Evolutionary conservation across 768 basidiomycete species (phyloP).

Genomic region (Russula brevipes): DNA sequence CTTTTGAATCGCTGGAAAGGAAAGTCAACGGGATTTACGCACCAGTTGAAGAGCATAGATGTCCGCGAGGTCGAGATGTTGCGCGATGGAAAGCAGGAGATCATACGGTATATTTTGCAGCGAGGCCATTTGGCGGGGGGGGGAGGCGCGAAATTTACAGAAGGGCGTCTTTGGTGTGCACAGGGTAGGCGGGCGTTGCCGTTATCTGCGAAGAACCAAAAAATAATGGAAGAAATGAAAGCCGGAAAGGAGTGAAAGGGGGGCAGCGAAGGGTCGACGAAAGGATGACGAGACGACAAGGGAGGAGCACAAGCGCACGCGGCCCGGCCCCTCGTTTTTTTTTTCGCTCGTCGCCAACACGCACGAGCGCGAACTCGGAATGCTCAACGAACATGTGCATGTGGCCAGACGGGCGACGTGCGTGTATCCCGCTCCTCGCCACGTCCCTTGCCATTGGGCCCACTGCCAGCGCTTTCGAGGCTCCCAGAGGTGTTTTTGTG

Average conservation of each 20-base stretch:
- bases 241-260: neutral
- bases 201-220: neutral
- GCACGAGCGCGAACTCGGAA: too few species aligned
- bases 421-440: too few species aligned
- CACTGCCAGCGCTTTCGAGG: too few species aligned
- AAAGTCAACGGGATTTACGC: slow-evolving; percentile 30
- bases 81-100: slow-evolving; percentile 61
- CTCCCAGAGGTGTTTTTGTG: too few species aligned
- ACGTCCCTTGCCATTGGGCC: too few species aligned
- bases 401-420: too few species aligned
- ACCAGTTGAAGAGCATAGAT: slow-evolving; percentile 58
- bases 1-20: neutral
- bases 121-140: slow-evolving; percentile 18
- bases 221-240: neutral
- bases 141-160: neutral
- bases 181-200: neutral
- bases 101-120: slow-evolving; percentile 58
- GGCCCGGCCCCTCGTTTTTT: neutral
- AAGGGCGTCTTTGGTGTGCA: neutral
- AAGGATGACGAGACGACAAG: slow-evolving; percentile 3
- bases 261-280: neutral
- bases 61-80: slow-evolving; percentile 55
- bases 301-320: neutral
- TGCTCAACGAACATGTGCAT: too few species aligned
- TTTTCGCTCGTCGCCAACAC: too few species aligned